These are phyloP conservation scores for Fusarium sp. DNA, from an alignment of 2,329 filamentous ascomycete species.

Conservation along the genomic window DNA sequence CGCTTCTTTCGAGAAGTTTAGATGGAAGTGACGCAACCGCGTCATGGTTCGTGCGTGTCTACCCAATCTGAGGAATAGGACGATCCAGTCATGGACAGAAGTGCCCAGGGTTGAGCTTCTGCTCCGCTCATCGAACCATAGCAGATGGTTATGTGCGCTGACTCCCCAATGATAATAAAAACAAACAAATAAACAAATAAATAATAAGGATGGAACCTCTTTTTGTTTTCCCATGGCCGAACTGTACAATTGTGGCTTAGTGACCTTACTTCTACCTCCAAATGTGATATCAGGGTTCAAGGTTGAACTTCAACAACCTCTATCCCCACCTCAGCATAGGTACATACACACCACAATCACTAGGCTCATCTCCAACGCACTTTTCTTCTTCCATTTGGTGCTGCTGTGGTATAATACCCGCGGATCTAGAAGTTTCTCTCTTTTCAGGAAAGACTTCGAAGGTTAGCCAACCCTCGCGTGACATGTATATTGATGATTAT, in stretches of 20 bases:
- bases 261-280: slow-evolving; percentile 15
- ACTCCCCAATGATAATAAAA: not conserved
- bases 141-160: not conserved
- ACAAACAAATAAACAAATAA: not conserved
- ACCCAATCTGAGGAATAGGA: slow-evolving; percentile 8
- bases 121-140: slow-evolving; percentile 32
- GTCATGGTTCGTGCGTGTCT: slow-evolving; percentile 17
- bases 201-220: not conserved
- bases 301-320: slow-evolving; percentile 22
- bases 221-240: not conserved
- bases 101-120: slow-evolving; percentile 15
- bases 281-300: slow-evolving; percentile 36
- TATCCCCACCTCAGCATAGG: slow-evolving; percentile 14
- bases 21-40: slow-evolving; percentile 20
- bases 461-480: slow-evolving; percentile 26
- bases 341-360: slow-evolving; percentile 1
- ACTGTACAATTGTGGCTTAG: not conserved
- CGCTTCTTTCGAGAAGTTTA: slow-evolving; percentile 46
- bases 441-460: not conserved
- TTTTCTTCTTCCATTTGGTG: slow-evolving; percentile 29
- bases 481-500: slow-evolving; percentile 29
- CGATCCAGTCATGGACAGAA: slow-evolving; percentile 25
- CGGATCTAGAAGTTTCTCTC: slow-evolving; percentile 12
- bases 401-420: slow-evolving; percentile 2
- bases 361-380: slow-evolving; percentile 8